Evolutionary conservation across 495 filamentous ascomycete genomes (phyloP), one percentile per base, ranked within the genome.

Genomic region (Penicillium arizonense): DNA sequence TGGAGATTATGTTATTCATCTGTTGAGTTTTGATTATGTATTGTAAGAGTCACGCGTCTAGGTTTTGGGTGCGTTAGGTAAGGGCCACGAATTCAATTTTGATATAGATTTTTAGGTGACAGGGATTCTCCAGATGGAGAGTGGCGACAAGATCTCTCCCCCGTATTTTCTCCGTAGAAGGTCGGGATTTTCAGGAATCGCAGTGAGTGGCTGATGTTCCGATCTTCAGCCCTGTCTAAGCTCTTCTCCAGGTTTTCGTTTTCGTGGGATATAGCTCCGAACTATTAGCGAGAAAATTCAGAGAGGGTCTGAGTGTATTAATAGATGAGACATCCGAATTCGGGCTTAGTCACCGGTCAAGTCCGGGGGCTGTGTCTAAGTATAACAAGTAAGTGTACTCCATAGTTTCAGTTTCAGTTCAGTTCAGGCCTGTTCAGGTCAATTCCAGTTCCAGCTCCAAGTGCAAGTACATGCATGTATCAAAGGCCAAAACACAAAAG

Each of bases 141-240:
- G 55, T 55, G 61, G 61, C 58, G 49, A 58, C 50, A 4, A 24
- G 50, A 49, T 58, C 52, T 44, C 35, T 57, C 50, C 56, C 57
- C 57, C 51, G 51, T 56, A 43, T 61, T 59, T 59, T 58, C 47
- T 43, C 44, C 44, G 52, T 43, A 21, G 56, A 55, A 53, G 55
- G 54, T 73, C 72, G 70, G 72, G 58, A 61, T 55, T 59, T 70
- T 70, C 65, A 75, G 71, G 71, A 62, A 67, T 59, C 57, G 7
- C 32, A 43, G 34, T 55, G 44, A 57, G 60, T 71, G 64, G 63
- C 64, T 63, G 57, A 38, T 46, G 48, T 54, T 45, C 44, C 57
- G 49, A 54, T 47, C 50, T 53, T 71, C 64, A 71, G 69, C 69
- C 67, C 64, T 67, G 65, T 59, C 52, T 42, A 57, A 42, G 44